Evolutionary conservation across 768 basidiomycete species (phyloP).

Genomic region (Trametes sanguinea): DNA sequence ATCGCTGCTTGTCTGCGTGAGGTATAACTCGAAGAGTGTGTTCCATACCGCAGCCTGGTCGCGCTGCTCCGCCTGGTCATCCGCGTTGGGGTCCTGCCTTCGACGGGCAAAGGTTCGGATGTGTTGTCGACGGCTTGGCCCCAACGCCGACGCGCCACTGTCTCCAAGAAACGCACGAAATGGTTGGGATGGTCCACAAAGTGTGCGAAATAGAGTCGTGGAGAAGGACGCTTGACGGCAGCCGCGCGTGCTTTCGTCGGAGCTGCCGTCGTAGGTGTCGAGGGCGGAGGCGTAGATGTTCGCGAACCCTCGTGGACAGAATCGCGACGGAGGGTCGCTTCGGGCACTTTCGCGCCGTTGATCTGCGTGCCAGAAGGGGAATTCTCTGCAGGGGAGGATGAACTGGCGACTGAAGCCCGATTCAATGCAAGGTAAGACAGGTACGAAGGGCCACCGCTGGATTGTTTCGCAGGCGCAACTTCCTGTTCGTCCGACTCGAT

Average conservation of each 20-base stretch:
- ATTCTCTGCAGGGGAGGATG: conserved; percentile 16
- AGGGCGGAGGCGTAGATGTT: conserved; percentile 32
- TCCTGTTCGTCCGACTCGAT: conserved; percentile 43
- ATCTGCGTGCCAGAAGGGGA: conserved; percentile 3
- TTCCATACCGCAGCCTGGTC: conserved; percentile 94
- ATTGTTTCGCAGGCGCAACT: conserved; percentile 32
- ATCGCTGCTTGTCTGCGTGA: conserved; percentile 52
- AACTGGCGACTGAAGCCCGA: conserved; percentile 43
- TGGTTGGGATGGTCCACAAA: conserved; percentile 87
- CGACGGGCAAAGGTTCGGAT: conserved; percentile 19
- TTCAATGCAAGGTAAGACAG: conserved; percentile 80
- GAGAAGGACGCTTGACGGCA: conserved; percentile 65
- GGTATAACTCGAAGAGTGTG: conserved; percentile 90
- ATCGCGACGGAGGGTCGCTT: conserved; percentile 32
- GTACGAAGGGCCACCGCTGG: conserved; percentile 56
- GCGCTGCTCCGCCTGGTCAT: conserved; percentile 52
- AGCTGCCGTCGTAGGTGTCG: conserved; percentile 23
- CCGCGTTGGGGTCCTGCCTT: conserved; percentile 31
- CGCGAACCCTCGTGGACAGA: conserved; percentile 37
- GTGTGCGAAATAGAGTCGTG: conserved; percentile 87
- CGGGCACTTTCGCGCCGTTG: not conserved
- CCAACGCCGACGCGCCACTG: conserved; percentile 80
- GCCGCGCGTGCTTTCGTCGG: conserved; percentile 27
- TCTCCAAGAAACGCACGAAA: conserved; percentile 87
- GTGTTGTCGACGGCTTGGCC: conserved; percentile 61